Evolutionary conservation across 345 rosid genomes (phyloP).

Genomic region (Syzygium grande): DNA sequence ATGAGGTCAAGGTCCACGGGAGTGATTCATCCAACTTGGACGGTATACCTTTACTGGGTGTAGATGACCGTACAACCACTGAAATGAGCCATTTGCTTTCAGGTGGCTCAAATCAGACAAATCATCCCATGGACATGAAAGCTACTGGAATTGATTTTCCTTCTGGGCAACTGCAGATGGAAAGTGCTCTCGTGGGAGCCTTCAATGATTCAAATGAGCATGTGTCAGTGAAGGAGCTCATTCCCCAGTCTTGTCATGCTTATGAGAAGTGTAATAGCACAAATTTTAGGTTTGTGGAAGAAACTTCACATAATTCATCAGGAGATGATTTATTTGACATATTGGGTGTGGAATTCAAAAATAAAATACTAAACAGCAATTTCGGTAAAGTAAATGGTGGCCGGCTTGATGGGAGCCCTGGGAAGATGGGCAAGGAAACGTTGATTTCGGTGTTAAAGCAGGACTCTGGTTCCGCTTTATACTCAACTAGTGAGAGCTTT

Average conservation of each 20-base stretch:
- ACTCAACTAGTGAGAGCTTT: conserved; percentile 25
- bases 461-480: conserved; percentile 25
- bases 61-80: conserved; percentile 9
- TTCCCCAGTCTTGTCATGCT: conserved; percentile 5
- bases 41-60: conserved; percentile 14
- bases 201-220: conserved; percentile 4
- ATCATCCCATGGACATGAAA: conserved; percentile 3
- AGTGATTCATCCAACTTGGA: conserved; percentile 17
- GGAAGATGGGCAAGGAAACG: conserved; percentile 23
- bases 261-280: conserved; percentile 12
- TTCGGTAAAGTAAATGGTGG: conserved; percentile 18
- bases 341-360: conserved; percentile 68
- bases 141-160: conserved; percentile 5
- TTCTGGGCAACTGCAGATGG: conserved; percentile 18
- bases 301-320: conserved; percentile 23
- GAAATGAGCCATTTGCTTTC: conserved; percentile 9
- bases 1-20: conserved; percentile 5
- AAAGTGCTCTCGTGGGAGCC: conserved; percentile 12
- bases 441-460: conserved; percentile 21
- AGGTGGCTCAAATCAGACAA: conserved; percentile 8
- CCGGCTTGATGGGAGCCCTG: conserved; percentile 17
- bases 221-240: conserved; percentile 10
- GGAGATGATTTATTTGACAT: conserved; percentile 80
- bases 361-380: conserved; percentile 29
- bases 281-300: conserved; percentile 17